phyloP scores from a whole-genome alignment of 768 basidiomycete genomes.

The Lactifluus hygrophoroides region DNA sequence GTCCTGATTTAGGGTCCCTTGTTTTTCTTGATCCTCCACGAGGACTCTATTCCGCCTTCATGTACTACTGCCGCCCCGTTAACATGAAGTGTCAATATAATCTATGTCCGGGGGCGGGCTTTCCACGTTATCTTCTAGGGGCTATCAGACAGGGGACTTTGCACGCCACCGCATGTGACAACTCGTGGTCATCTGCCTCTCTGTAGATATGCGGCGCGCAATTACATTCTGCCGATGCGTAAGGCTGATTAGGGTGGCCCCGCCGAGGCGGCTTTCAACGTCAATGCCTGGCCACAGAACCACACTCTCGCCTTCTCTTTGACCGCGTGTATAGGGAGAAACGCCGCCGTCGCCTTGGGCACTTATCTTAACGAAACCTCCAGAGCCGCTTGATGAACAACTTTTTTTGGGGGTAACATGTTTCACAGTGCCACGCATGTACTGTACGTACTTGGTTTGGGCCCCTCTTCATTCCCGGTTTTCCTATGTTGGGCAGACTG shows the following conservation, averaged over 20 bases:
- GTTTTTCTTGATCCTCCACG: background rate
- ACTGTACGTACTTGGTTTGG: slow-evolving; percentile 3
- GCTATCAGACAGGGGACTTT: slow-evolving; percentile 5
- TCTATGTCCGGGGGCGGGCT: background rate
- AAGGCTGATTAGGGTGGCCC: background rate
- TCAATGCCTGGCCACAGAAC: background rate
- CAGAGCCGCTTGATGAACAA: background rate
- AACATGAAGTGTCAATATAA: background rate
- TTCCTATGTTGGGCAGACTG: slow-evolving; percentile 3
- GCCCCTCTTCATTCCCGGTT: slow-evolving; percentile 14
- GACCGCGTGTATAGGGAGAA: background rate
- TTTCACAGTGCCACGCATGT: background rate
- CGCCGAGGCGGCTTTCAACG: background rate
- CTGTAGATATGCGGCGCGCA: background rate
- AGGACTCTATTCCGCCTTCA: background rate
- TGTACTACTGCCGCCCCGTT: background rate
- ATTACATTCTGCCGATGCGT: background rate
- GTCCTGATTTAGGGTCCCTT: background rate
- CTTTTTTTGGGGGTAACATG: background rate
- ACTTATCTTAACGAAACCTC: background rate
- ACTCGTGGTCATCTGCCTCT: background rate
- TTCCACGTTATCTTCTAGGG: slow-evolving; percentile 3
- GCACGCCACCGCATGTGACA: slow-evolving; percentile 4
- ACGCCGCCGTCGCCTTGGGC: background rate
- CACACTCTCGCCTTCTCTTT: background rate